phyloP scores from a whole-genome alignment of 2,329 filamentous ascomycete genomes.

The Clonostachys chloroleuca region DNA sequence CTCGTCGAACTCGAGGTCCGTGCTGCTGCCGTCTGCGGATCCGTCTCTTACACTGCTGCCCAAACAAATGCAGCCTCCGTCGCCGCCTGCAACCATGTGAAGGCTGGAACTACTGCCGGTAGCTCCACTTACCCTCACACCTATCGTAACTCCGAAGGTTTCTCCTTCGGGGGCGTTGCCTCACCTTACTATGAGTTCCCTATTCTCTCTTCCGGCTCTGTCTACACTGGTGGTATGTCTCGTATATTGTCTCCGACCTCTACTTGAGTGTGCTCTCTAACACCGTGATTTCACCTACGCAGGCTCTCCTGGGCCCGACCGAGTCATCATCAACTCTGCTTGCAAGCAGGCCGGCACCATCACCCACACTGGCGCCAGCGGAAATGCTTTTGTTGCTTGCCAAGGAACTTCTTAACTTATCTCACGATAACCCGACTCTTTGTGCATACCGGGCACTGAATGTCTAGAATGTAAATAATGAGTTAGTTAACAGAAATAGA shows the following conservation, averaged over 20 bases:
- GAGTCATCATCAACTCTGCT: slow-evolving; percentile 51
- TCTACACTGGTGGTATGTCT: slow-evolving; percentile 27
- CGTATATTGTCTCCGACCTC: background rate
- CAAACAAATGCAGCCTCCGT: slow-evolving; percentile 18
- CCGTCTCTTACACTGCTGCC: slow-evolving; percentile 14
- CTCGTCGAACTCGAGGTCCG: slow-evolving; percentile 8
- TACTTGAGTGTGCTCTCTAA: background rate
- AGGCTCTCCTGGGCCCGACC: slow-evolving; percentile 56
- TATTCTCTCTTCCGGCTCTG: slow-evolving; percentile 17
- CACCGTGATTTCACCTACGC: slow-evolving; percentile 3
- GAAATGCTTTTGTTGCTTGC: slow-evolving; percentile 65
- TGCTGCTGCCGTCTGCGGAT: slow-evolving; percentile 21
- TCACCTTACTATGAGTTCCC: slow-evolving; percentile 33
- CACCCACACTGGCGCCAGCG: slow-evolving; percentile 66
- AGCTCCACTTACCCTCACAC: slow-evolving; percentile 26
- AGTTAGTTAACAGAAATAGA: no score
- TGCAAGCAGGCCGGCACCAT: slow-evolving; percentile 59
- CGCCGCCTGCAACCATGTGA: slow-evolving; percentile 7
- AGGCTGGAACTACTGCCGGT: slow-evolving; percentile 12
- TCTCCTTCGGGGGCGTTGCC: slow-evolving; percentile 19
- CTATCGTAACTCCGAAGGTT: slow-evolving; percentile 31
- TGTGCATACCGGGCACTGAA: no score
- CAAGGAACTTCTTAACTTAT: slow-evolving; percentile 9
- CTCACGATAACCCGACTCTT: no score
- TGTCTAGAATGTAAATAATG: no score